Percentiles rank a stretch among this genome's conserved stretches.
Evolutionary conservation across 768 basidiomycete species (phyloP).

Genomic region (Lentinula sp.): DNA sequence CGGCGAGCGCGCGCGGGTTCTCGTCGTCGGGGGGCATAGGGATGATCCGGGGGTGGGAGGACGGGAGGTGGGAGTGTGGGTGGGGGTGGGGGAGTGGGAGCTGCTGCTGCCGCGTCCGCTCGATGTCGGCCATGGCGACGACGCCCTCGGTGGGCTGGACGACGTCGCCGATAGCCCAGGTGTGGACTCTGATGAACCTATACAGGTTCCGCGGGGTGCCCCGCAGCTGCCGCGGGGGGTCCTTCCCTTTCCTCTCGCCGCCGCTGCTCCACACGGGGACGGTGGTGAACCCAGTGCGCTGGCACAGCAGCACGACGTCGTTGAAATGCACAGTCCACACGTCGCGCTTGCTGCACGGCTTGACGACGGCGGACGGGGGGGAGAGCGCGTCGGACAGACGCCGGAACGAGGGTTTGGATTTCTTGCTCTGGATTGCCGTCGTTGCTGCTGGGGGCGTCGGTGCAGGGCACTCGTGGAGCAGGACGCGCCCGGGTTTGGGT

Average conservation of each 20-base stretch:
- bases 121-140: slow-evolving; percentile 85
- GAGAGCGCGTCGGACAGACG: slow-evolving; percentile 82
- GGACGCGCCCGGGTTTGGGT: slow-evolving; percentile 90
- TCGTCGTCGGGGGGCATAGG: slow-evolving; percentile 57
- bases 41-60: slow-evolving; percentile 59
- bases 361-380: too few species aligned
- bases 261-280: slow-evolving; percentile 72
- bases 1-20: too few species aligned
- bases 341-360: slow-evolving; percentile 73
- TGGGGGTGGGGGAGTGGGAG: too few species aligned
- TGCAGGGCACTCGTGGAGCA: too few species aligned
- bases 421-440: slow-evolving; percentile 52
- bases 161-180: slow-evolving; percentile 60
- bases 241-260: slow-evolving; percentile 38
- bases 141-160: slow-evolving; percentile 73
- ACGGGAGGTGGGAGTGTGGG: slow-evolving; percentile 43
- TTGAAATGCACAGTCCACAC: slow-evolving; percentile 95
- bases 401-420: slow-evolving; percentile 83
- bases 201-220: slow-evolving; percentile 88
- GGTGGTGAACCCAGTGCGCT: slow-evolving; percentile 84
- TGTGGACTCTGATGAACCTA: slow-evolving; percentile 91
- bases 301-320: slow-evolving; percentile 90
- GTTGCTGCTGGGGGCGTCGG: slow-evolving; percentile 22
- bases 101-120: background rate
- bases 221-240: slow-evolving; percentile 31